Conservation (phyloP, 306 rosid species). For the Prunus campanulata region DNA sequence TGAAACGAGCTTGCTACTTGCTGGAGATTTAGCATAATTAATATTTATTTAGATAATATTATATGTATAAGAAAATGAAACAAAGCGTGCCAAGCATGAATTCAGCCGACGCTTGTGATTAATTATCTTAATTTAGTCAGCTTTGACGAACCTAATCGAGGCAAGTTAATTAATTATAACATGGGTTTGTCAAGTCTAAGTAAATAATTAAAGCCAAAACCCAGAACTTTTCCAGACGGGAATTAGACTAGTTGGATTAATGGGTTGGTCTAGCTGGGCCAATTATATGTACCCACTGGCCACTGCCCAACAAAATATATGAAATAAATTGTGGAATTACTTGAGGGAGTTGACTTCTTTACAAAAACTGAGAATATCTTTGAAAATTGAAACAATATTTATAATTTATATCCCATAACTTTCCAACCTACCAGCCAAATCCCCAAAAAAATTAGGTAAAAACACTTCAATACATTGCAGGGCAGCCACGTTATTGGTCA, state of each 20-base stretch:
- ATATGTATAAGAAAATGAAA: background rate
- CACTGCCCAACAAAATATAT: background rate
- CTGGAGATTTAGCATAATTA: too few species aligned
- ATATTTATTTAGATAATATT: too few species aligned
- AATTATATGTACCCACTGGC: background rate
- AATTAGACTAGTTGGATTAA: slow-evolving; percentile 1
- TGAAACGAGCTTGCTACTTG: background rate
- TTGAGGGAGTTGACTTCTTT: background rate
- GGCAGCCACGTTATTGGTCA: too few species aligned
- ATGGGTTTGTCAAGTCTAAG: background rate
- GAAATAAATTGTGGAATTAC: background rate
- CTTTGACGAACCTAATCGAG: background rate
- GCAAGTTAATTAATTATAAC: background rate
- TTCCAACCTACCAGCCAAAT: background rate
- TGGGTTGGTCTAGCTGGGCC: background rate
- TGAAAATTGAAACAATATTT: too few species aligned
- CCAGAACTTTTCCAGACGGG: background rate
- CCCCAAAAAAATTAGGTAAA: too few species aligned
- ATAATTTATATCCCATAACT: background rate
- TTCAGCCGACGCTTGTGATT: background rate
- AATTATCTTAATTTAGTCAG: background rate
- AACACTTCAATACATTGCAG: too few species aligned
- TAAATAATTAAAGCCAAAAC: background rate
- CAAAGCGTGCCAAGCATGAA: slow-evolving; percentile 1
- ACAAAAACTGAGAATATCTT: background rate